Evolutionary conservation across 1,284 basidiomycete genomes (phyloP).

Genomic region (Wolfiporia cocos): DNA sequence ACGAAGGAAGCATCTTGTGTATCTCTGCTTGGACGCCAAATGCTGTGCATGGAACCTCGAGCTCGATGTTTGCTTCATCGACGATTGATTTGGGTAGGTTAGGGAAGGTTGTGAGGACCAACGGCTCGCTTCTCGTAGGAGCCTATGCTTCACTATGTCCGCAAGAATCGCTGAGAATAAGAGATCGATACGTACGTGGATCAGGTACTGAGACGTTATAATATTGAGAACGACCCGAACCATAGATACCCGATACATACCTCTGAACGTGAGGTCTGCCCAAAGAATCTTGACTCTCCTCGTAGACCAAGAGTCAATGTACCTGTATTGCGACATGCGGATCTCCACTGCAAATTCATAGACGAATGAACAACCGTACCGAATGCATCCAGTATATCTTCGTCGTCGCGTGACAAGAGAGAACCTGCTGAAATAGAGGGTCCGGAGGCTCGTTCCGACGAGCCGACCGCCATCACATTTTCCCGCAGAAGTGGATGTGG

Average conservation of each 20-base stretch:
- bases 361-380: constrained; percentile 29
- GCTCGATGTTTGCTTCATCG: constrained; percentile 23
- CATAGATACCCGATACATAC: constrained; percentile 35
- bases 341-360: not conserved
- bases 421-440: constrained; percentile 9
- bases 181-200: constrained; percentile 32
- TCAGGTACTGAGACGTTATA: constrained; percentile 36
- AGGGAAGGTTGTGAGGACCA: constrained; percentile 11
- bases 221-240: too few relatives aligned
- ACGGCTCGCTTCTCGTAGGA: constrained; percentile 12
- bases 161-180: not conserved
- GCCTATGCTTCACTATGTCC: constrained; percentile 8
- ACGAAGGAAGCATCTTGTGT: constrained; percentile 37
- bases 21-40: constrained; percentile 33
- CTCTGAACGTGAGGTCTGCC: constrained; percentile 59
- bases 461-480: constrained; percentile 11
- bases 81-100: constrained; percentile 19
- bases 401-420: constrained; percentile 28
- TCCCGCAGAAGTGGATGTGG: constrained; percentile 40
- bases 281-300: constrained; percentile 52
- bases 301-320: constrained; percentile 51
- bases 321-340: constrained; percentile 39
- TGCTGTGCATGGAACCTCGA: constrained; percentile 26
- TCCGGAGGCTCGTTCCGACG: constrained; percentile 8
- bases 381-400: constrained; percentile 49